Evolutionary conservation across 306 rosid species (phyloP).

Genomic region (Malus orientalis): DNA sequence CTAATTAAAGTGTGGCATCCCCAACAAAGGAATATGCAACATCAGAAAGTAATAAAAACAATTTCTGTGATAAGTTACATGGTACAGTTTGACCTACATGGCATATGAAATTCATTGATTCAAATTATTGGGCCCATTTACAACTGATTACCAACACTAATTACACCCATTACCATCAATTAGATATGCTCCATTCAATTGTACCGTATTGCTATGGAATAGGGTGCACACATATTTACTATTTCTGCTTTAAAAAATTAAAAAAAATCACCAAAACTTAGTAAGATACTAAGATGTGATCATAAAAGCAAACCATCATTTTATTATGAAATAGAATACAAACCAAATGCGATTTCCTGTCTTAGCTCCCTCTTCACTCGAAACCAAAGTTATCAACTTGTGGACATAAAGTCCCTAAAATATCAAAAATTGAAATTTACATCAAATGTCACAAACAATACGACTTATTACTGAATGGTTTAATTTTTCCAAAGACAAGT

Average conservation of each 20-base stretch:
- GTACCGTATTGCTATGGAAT: background rate
- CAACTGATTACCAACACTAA: background rate
- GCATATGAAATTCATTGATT: background rate
- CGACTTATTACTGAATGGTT: background rate
- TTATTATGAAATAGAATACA: background rate
- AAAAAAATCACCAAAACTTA: background rate
- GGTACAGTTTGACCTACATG: background rate
- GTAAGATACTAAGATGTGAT: background rate
- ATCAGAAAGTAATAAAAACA: background rate
- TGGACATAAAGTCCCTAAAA: background rate
- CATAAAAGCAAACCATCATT: background rate
- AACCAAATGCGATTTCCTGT: background rate
- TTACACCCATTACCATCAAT: background rate
- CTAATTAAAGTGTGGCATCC: constrained; percentile 15
- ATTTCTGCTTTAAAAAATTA: background rate
- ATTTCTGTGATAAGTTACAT: constrained; percentile 11
- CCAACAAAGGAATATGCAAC: background rate
- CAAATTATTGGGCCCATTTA: background rate
- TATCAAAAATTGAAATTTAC: background rate
- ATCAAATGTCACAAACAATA: background rate
- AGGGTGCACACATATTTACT: background rate
- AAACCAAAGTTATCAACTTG: background rate
- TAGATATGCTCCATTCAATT: background rate
- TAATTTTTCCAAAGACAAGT: background rate
- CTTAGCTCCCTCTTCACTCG: background rate